Evolutionary conservation across 75 land plant species (phyloP), one percentile per base, ranked within the genome.

Genomic region (Ceratopteris richardii): DNA sequence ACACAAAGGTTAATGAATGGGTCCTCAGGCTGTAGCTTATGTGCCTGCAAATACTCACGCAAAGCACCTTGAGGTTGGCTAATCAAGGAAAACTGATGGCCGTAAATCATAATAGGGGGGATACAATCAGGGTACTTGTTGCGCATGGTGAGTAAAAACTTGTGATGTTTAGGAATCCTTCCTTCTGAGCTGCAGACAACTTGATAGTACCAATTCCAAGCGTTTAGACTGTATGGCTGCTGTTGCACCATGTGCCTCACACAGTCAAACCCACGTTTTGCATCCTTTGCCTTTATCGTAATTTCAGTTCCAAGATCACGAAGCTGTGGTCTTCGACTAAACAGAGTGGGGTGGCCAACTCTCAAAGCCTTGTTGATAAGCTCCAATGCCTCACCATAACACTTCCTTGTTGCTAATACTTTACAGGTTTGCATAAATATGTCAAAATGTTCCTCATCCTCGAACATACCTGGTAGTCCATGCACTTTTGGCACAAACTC

Each of bases 171-270:
- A 22, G 79, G 66, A 50, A 75, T 46, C 28, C 29, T 53, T 29
- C 48, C 21, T 26, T 19, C 54, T 10, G 73, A 87, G 88, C 87
- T 79, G 31, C 81, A 72, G 53, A 80, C 64, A 44, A 78, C 89
- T 64, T 85, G 87, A 52, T 92, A 88, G 52, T 82, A 92, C 67
- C 84, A 80, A 58, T 92, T 92, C 97, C 97, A 92, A 36, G 93
- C 85, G 66, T 86, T 73, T 16, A 71, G n/a, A 68, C 95, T 88
- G 60, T 85, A 71, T n/a, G 97, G 97, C 60, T 83, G 86, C 33
- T 76, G 80, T 57, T 65, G 77, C 36, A 88, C 87, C 58, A 92
- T 80, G 58, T 82, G 61, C 39, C 81, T 63, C 16, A 62, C 84
- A 80, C 67, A 82, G 37, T 88, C 78, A 56, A 68, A 88, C n/a